Evolutionary conservation across 2,329 filamentous ascomycete species (phyloP).

Genomic region (Monosporascus sp.): DNA sequence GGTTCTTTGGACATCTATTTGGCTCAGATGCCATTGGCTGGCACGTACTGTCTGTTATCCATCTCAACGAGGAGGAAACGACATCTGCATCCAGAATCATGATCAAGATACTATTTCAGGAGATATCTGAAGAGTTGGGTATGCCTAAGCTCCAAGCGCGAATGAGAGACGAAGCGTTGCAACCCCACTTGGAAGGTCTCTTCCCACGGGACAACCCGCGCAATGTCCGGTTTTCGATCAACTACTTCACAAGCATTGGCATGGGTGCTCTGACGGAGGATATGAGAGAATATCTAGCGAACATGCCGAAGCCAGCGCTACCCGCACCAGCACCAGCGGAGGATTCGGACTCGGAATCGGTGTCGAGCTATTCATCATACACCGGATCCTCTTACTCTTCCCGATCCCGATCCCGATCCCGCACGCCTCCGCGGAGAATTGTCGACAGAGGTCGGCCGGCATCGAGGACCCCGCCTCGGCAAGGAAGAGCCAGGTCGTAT

Average conservation of each 20-base stretch:
- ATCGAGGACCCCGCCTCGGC: slow-evolving; percentile 28
- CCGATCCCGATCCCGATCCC: slow-evolving; percentile 44
- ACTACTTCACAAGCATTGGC: slow-evolving; percentile 97
- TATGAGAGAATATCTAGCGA: slow-evolving; percentile 87
- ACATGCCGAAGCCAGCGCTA: slow-evolving; percentile 77
- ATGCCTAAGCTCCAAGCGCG: slow-evolving; percentile 72
- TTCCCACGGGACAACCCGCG: slow-evolving; percentile 87
- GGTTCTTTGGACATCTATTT: slow-evolving; percentile 90
- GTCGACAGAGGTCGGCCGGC: slow-evolving; percentile 32
- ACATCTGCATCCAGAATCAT: slow-evolving; percentile 96
- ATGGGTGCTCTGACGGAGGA: slow-evolving; percentile 93
- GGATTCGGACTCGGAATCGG: slow-evolving; percentile 64
- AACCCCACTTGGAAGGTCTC: slow-evolving; percentile 73
- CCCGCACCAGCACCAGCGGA: slow-evolving; percentile 58
- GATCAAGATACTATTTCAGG: slow-evolving; percentile 95
- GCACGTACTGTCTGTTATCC: slow-evolving; percentile 80
- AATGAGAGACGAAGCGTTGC: slow-evolving; percentile 72
- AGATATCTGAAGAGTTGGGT: slow-evolving; percentile 80
- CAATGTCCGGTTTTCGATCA: slow-evolving; percentile 95
- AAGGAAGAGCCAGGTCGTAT: slow-evolving; percentile 25
- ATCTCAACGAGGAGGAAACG: slow-evolving; percentile 93
- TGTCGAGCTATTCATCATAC: slow-evolving; percentile 76
- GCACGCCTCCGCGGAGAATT: slow-evolving; percentile 31
- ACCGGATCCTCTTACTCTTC: slow-evolving; percentile 56
- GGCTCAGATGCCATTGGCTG: slow-evolving; percentile 85